Evolutionary conservation across 2,329 filamentous ascomycete species (phyloP), one percentile per base, ranked within the genome.

Genomic region (Emydomyces testavorans): DNA sequence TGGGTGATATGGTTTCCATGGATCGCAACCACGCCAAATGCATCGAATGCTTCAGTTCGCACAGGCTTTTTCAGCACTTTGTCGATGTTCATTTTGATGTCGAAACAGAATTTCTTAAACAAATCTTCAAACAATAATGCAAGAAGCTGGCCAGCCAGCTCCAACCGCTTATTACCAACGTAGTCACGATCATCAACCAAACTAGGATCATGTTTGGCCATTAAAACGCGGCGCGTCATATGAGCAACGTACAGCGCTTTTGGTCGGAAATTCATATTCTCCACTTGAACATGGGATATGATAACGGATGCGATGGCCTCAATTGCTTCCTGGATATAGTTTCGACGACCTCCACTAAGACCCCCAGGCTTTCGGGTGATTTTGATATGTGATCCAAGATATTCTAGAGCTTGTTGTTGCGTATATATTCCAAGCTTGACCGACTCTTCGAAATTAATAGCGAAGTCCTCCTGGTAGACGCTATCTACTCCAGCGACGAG

Each of bases 121-220:
- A 95, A 69, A 72, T 98, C 93, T 66, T 98, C 93, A 57, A 98
- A 98, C 0, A 98, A 75, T 1, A 98, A 75, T 2, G 92, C 89
- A 52, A 98, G 71, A 62, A 98, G 81, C 66, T 96, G 92, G 0
- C 92, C 92, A 46, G 93, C 93, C 67, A 98, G 67, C 65, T 98
- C 92, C 36, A 98, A 73, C 51, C 92, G 80, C 69, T 98, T 98
- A 70, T 98, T 98, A 55, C 92, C 92, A 24, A 98, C 88, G 60
- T 96, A 98, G 67, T 98, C 93, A 61, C 92, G 79, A 63, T 98
- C 92, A 58, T 98, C 92, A 1, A 98, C 87, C 46, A 96, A 72
- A 49, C 83, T 87, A 1, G 85, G 78, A 60, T 98, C 86, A 51
- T 92, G 84, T 60, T 88, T 83, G 1, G 89, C 89, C 85, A 96